Base-by-base conservation (phyloP, 1,139 yeast genomes). In the Schizosaccharomyces versatilis region DNA sequence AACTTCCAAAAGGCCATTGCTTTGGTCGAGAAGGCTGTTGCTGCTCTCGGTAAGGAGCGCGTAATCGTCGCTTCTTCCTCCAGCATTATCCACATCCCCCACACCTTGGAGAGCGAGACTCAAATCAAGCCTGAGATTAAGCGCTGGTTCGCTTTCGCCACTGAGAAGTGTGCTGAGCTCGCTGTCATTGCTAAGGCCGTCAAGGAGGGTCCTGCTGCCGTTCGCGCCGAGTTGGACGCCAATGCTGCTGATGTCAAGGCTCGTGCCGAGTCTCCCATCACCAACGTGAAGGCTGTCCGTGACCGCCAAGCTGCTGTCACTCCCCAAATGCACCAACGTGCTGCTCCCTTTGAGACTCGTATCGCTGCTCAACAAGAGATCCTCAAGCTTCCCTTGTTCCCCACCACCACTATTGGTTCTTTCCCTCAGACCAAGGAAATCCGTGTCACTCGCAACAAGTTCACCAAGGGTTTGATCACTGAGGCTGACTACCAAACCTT, bases 361-460 rank as follows among this genome's bases (percentile, higher is more conserved):
- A 80, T 84, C 68, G 81, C 75, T 64, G 86, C 80, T 65, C 98
- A 90, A 78, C 77, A 84, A 76, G 74, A 72, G 65, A 76, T 80
- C 69, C 84, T 84, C 78, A 84, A 88, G 77, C 78, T 90, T 71
- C 98, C 98, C 65, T 76, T 84, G 69, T 90, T 90, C 95, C 98
- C 98, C 74, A 90, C 98, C 69, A 90, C 98, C 71, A 90, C 98
- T 67, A 90, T 90, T 72, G 98, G 98, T 73, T 90, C 98, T 63
- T 90, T 90, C 97, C 98, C 98, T 66, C 98, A 90, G 79, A 90
- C 98, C 71, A 85, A 85, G 79, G 98, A 90, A 71, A 90, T 90
- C 73, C 85, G 98, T 79, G 73, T 88, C 72, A 83, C 84, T 83
- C 88, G 98, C 80, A 86, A 88, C 81, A 90, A 90, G 77, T 86